These are phyloP conservation scores for Pseudogymnoascus sp. DNA, from an alignment of 2,329 filamentous ascomycete species.

Conservation along the genomic window DNA sequence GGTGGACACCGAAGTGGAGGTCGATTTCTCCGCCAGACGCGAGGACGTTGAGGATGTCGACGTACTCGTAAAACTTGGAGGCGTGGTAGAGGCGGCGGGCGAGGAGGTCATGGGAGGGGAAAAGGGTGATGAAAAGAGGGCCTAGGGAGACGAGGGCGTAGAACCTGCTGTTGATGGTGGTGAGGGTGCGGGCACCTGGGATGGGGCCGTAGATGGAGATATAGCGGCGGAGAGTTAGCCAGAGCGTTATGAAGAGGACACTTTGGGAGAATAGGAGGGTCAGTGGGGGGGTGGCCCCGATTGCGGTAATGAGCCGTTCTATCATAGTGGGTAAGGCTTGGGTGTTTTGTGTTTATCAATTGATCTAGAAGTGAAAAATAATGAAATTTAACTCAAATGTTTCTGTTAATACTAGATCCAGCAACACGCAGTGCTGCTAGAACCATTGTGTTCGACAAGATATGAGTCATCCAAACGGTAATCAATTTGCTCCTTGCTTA, in stretches of 20 bases:
- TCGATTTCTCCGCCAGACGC: constrained; percentile 22
- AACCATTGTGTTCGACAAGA: not conserved
- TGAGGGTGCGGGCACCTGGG: not conserved
- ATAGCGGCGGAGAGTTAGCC: not conserved
- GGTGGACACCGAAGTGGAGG: constrained; percentile 26
- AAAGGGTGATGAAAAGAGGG: constrained; percentile 10
- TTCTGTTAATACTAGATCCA: not conserved
- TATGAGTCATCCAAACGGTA: not conserved
- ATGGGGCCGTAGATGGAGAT: not conserved
- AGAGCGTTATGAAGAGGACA: not conserved
- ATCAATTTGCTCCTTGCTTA: not conserved
- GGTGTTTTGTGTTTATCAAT: not conserved
- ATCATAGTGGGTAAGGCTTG: not conserved
- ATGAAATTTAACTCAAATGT: not conserved
- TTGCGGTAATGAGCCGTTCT: not conserved
- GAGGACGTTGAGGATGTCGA: constrained; percentile 26
- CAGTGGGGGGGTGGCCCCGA: not conserved
- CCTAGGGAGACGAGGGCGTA: not conserved
- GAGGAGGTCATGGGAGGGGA: constrained; percentile 2
- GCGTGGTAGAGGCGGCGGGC: constrained; percentile 19
- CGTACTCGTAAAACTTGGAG: constrained; percentile 28
- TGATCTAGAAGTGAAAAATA: not conserved
- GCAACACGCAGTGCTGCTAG: not conserved
- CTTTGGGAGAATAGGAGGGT: not conserved
- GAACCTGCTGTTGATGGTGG: not conserved